Base-by-base conservation (phyloP, 129 eudicot genomes). In the Scalesia atractyloides region DNA sequence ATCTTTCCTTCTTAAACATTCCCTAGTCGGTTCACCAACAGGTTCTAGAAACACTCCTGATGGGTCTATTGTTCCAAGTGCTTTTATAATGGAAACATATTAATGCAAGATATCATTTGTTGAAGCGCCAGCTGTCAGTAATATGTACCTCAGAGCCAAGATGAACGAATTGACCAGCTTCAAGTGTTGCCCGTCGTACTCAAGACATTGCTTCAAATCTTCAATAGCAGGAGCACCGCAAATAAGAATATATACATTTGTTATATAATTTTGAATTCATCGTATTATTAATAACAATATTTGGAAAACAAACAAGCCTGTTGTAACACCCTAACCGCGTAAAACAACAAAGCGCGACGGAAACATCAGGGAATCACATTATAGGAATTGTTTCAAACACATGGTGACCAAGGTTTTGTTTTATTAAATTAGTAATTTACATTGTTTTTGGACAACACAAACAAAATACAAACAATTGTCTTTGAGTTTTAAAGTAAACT, bases 11-110 rank as follows among this genome's bases (percentile, higher is more conserved):
- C 85, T 87, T 30, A 94, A 65, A 68, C 90, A 94, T 75, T 94
- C 98, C 77, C 96, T 85, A 71, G 90, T 87, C 58, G 98, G 98
- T 75, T 90, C 98, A 76, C 98, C 96, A 69, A 94, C 98, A 62
- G 98, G 96, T 82, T 94, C 98, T 69, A 90, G 97, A 80, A 94
- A 94, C 50, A 94, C 85, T 18, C 98, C 98, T 12, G 97, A 91
- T 46, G 98, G 96, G 60, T 93, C 97, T 78, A 94, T 90, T 69
- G 97, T 94, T 79, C 98, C 77, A 75, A 94, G 98, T 39, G 98
- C 98, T 84, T 94, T 94, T 52, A 94, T 94, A 52, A 97, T 94
- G 22, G 98, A 94, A 84, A 94, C 96, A 71, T 94, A 94, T 67
- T 94, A 97, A 80, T 84, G 97, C 82, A 94, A 69, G 71, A 94